Percentiles rank a stretch among this genome's conserved stretches.
These are phyloP conservation scores for Sugiyamaella paludigena DNA, from an alignment of 1,139 yeast genomes.

Conservation along the genomic window DNA sequence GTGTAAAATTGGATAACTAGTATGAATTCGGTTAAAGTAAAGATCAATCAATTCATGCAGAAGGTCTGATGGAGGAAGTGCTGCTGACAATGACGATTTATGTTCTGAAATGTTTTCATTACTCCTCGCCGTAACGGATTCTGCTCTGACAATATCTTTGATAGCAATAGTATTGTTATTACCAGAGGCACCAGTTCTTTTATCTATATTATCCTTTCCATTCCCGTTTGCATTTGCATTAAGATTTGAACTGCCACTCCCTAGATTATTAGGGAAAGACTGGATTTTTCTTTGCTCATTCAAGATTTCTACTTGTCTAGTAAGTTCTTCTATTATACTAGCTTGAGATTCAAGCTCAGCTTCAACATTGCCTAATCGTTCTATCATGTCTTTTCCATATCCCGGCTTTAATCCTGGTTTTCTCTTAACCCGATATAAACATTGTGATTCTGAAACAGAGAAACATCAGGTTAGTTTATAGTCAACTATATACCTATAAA, in stretches of 20 bases:
- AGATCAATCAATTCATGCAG: constrained; percentile 20
- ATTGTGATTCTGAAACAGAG: constrained; percentile 17
- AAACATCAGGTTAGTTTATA: too few relatives aligned
- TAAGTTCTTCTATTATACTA: constrained; percentile 6
- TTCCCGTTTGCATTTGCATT: too few relatives aligned
- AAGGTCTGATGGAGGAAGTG: constrained; percentile 12
- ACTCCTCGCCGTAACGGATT: too few relatives aligned
- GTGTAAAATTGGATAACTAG: constrained; percentile 26
- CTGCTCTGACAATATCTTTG: neutral
- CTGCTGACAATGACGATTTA: neutral
- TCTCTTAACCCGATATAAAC: constrained; percentile 22
- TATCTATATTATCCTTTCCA: too few relatives aligned
- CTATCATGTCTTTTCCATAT: constrained; percentile 24
- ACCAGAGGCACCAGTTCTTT: neutral
- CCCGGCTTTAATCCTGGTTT: constrained; percentile 28
- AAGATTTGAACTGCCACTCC: too few relatives aligned
- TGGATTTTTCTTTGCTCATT: constrained; percentile 2
- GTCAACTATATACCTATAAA: too few relatives aligned
- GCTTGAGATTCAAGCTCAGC: constrained; percentile 14
- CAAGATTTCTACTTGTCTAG: constrained; percentile 14
- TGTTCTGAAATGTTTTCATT: too few relatives aligned
- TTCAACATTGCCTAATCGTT: constrained; percentile 20
- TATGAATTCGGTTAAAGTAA: constrained; percentile 24
- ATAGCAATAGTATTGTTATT: neutral
- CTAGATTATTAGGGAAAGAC: neutral